Evolutionary conservation across 306 rosid species (phyloP).

Genomic region (Prunus mume): DNA sequence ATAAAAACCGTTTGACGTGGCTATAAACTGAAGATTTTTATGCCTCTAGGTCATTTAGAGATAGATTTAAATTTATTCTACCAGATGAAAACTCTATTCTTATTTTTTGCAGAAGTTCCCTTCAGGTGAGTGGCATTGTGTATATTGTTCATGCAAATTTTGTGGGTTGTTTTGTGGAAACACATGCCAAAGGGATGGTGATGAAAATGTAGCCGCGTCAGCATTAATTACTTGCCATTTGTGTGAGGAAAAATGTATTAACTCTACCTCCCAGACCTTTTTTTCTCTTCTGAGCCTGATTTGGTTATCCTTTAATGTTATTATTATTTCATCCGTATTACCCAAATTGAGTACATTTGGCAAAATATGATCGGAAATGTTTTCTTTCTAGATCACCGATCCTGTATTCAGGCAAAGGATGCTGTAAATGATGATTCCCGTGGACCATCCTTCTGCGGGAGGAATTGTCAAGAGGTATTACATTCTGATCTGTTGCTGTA

Average conservation of each 20-base stretch:
- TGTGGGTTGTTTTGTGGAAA: conserved; percentile 56
- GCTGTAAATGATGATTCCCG: conserved; percentile 32
- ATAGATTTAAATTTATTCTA: conserved; percentile 14
- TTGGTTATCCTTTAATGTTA: conserved; percentile 6
- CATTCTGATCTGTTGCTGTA: conserved; percentile 22
- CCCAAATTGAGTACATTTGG: not conserved
- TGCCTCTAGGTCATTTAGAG: conserved; percentile 6
- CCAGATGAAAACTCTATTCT: conserved; percentile 17
- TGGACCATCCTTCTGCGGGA: conserved; percentile 57
- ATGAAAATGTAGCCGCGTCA: conserved; percentile 32
- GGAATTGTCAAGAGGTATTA: conserved; percentile 70
- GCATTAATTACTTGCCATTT: conserved; percentile 52
- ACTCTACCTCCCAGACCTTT: conserved; percentile 2
- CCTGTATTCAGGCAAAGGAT: conserved; percentile 47
- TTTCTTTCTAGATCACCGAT: conserved; percentile 55
- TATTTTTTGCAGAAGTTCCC: conserved; percentile 75
- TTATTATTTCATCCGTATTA: not conserved
- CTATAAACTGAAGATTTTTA: conserved; percentile 18
- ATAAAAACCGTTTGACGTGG: not conserved
- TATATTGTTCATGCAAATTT: conserved; percentile 87
- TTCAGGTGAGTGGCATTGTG: conserved; percentile 89
- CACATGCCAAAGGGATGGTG: conserved; percentile 30
- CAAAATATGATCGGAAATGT: not conserved
- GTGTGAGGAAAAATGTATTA: conserved; percentile 82
- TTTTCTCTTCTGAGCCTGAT: not conserved